These are phyloP conservation scores for Ilyonectria robusta DNA, from an alignment of 2,329 filamentous ascomycete genomes.

Conservation along the genomic window DNA sequence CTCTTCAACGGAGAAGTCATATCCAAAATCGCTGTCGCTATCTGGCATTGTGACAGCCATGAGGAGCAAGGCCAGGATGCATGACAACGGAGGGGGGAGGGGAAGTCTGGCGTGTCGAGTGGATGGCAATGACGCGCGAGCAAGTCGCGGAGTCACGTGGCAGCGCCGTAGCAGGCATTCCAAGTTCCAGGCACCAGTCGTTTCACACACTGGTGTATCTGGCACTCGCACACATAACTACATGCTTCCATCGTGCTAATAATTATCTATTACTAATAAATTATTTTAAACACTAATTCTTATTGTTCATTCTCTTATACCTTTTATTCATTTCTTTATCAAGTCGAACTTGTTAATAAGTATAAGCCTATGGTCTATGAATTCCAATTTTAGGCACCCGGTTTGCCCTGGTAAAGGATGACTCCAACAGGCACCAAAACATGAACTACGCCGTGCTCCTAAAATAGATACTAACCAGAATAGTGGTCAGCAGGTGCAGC, in stretches of 20 bases:
- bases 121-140: constrained; percentile 36
- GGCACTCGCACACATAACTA: too few relatives aligned
- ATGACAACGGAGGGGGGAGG: constrained; percentile 35
- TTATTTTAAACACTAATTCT: too few relatives aligned
- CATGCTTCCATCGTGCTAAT: too few relatives aligned
- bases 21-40: constrained; percentile 61
- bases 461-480: constrained; percentile 4
- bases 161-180: constrained; percentile 26
- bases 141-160: constrained; percentile 47
- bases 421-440: constrained; percentile 23
- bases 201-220: background rate
- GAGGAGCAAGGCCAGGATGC: constrained; percentile 37
- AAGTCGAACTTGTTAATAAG: too few relatives aligned
- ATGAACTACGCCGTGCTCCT: background rate
- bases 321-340: too few relatives aligned
- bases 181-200: constrained; percentile 22
- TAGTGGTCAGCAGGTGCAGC: constrained; percentile 5
- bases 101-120: constrained; percentile 15
- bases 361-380: too few relatives aligned
- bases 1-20: constrained; percentile 63
- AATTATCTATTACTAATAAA: too few relatives aligned
- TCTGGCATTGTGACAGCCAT: constrained; percentile 44
- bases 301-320: too few relatives aligned
- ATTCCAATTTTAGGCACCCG: too few relatives aligned
- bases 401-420: background rate